phyloP scores from a whole-genome alignment of 306 rosid species.

The Prunus davidiana region DNA sequence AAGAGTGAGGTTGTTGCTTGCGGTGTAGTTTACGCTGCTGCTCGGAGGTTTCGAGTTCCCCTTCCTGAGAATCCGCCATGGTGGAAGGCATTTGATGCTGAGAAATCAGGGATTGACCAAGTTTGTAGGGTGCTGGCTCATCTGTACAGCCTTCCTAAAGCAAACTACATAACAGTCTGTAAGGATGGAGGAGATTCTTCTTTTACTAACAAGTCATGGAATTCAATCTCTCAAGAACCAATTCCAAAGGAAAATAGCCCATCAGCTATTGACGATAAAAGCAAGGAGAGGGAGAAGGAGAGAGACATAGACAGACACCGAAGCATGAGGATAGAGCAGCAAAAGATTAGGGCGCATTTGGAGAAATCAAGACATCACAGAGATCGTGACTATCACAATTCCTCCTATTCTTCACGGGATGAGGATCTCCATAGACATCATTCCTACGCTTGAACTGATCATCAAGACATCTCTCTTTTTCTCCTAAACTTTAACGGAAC shows the following conservation, averaged over 20 bases:
- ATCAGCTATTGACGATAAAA: conserved; percentile 46
- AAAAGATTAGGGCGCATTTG: conserved; percentile 45
- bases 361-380: conserved; percentile 76
- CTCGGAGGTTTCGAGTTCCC: conserved; percentile 86
- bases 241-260: conserved; percentile 68
- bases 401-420: conserved; percentile 77
- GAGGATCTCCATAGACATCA: conserved; percentile 88
- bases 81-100: conserved; percentile 98
- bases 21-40: conserved; percentile 94
- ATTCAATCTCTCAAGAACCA: conserved; percentile 54
- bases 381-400: conserved; percentile 71
- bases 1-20: conserved; percentile 98
- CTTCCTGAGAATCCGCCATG: conserved; percentile 98
- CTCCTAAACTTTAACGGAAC: background rate
- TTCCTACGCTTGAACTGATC: conserved; percentile 32
- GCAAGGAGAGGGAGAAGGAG: conserved; percentile 41
- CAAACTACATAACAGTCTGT: conserved; percentile 72
- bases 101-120: conserved; percentile 87
- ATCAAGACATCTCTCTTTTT: background rate
- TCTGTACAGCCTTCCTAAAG: conserved; percentile 88
- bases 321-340: conserved; percentile 70
- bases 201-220: conserved; percentile 63
- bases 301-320: conserved; percentile 42
- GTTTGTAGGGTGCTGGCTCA: conserved; percentile 88
- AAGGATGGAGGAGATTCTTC: conserved; percentile 78